phyloP scores from a whole-genome alignment of 2,329 filamentous ascomycete species.

The Rhynchosporium agropyri region DNA sequence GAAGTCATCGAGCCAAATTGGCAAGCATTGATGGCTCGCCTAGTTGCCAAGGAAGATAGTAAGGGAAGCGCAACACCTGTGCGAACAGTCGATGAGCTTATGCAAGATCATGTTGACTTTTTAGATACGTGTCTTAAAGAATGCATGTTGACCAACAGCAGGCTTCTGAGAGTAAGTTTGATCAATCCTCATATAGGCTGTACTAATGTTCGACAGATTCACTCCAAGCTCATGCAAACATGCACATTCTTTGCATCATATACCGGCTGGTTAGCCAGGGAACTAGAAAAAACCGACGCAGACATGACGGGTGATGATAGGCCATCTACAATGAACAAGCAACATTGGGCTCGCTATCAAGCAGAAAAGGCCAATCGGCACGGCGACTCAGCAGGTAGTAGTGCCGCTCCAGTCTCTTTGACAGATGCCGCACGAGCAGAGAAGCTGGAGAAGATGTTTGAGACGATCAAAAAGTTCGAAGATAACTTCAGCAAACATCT shows the following conservation, averaged over 20 bases:
- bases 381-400: slow-evolving; percentile 36
- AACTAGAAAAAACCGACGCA: slow-evolving; percentile 81
- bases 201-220: slow-evolving; percentile 65
- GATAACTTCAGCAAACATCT: slow-evolving; percentile 89
- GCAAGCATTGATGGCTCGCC: slow-evolving; percentile 86
- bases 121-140: slow-evolving; percentile 97
- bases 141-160: slow-evolving; percentile 98
- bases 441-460: slow-evolving; percentile 61
- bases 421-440: slow-evolving; percentile 38
- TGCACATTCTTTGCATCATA: slow-evolving; percentile 94
- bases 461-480: slow-evolving; percentile 89
- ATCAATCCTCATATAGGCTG: background rate
- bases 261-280: slow-evolving; percentile 81
- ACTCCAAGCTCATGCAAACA: slow-evolving; percentile 95
- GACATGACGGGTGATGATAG: slow-evolving; percentile 66
- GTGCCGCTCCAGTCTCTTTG: slow-evolving; percentile 22
- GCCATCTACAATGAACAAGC: slow-evolving; percentile 60
- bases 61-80: slow-evolving; percentile 46
- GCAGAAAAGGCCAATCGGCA: slow-evolving; percentile 49
- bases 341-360: slow-evolving; percentile 64
- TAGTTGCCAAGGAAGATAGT: slow-evolving; percentile 63
- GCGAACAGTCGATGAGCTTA: slow-evolving; percentile 91
- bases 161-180: slow-evolving; percentile 74
- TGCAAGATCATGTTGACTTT: slow-evolving; percentile 99
- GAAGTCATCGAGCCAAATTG: slow-evolving; percentile 99